Conservation (phyloP, 441 rosid genomes). For the Corymbia calophylla region DNA sequence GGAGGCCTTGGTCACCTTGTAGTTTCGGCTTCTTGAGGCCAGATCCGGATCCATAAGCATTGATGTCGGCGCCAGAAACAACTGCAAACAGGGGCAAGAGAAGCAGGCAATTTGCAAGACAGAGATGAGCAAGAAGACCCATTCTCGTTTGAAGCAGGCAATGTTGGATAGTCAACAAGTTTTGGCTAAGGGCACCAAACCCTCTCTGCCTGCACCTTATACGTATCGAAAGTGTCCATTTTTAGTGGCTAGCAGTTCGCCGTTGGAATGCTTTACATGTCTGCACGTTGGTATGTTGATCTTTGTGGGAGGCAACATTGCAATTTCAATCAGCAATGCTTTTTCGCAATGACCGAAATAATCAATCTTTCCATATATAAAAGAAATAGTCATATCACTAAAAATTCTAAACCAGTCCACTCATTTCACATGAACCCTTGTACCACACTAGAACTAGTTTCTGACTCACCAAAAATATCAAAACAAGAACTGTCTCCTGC, state of each 20-base stretch:
- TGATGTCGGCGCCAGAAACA: background rate
- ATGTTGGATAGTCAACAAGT: background rate
- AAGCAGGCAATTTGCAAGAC: background rate
- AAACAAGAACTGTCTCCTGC: fast-evolving
- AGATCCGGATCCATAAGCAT: background rate
- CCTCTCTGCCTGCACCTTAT: background rate
- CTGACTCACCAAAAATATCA: background rate
- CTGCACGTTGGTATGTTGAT: background rate
- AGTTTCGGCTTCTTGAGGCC: background rate
- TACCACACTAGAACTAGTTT: background rate
- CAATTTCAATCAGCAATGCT: background rate
- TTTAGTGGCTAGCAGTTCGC: background rate
- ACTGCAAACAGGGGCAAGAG: background rate
- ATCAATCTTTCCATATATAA: background rate
- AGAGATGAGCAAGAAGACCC: background rate
- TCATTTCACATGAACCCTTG: background rate
- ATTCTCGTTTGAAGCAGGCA: background rate
- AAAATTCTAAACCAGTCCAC: background rate
- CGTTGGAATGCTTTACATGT: background rate
- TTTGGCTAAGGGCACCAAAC: background rate
- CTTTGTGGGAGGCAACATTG: background rate
- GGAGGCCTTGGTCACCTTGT: background rate
- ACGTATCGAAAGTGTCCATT: background rate
- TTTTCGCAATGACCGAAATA: background rate
- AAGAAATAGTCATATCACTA: no score